A percentile compares a stretch with the other conserved stretches of the same genome.
These are phyloP conservation scores for Parasitella parasitica DNA, from an alignment of 371 early-diverging fungal genomes.

Conservation along the genomic window DNA sequence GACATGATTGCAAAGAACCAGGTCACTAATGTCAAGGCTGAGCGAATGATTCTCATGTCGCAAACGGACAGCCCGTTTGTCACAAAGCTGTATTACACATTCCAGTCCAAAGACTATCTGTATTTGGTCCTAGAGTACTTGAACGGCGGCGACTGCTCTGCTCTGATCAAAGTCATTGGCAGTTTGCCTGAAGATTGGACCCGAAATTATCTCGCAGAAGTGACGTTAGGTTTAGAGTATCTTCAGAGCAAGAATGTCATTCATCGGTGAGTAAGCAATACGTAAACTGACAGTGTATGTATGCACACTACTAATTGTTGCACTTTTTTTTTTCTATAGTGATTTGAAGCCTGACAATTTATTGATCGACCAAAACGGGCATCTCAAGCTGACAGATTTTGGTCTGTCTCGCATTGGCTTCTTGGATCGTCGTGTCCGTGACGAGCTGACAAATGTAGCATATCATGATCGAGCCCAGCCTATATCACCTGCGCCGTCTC, in stretches of 20 bases:
- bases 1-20: conserved; percentile 94
- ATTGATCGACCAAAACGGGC: conserved; percentile 87
- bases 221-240: conserved; percentile 93
- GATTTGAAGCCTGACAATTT: conserved; percentile 93
- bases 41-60: conserved; percentile 81
- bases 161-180: conserved; percentile 85
- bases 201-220: conserved; percentile 92
- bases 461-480: conserved; percentile 31
- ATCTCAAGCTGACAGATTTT: conserved; percentile 94
- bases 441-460: conserved; percentile 37
- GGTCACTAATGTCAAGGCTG: conserved; percentile 88
- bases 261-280: conserved; percentile 81
- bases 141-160: conserved; percentile 97
- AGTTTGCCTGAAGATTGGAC: conserved; percentile 88
- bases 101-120: conserved; percentile 89
- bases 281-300: conserved; percentile 87
- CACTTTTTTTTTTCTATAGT: conserved; percentile 32
- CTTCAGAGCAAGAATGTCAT: conserved; percentile 83
- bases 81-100: conserved; percentile 90
- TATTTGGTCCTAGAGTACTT: conserved; percentile 96
- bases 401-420: conserved; percentile 90
- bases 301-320: no score
- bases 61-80: conserved; percentile 93
- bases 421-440: conserved; percentile 76
- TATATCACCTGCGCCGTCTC: conserved; percentile 45